Conservation (phyloP, 345 rosid genomes). For the Linum usitatissimum region DNA sequence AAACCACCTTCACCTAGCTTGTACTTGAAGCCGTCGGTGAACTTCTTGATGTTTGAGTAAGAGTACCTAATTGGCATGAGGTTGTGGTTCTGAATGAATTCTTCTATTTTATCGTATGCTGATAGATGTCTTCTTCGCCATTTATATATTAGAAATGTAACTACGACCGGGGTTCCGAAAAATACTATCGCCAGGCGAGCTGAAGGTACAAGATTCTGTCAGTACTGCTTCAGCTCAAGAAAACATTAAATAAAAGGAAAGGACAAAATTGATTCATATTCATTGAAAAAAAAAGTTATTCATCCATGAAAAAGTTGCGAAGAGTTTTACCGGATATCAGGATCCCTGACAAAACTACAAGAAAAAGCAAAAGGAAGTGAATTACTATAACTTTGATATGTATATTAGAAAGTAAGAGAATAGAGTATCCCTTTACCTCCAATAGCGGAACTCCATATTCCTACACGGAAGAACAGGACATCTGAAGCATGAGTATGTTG, state of each 20-base stretch:
- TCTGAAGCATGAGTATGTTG: no score
- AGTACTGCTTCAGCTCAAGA: no score
- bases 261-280: no score
- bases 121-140: slow-evolving; percentile 14
- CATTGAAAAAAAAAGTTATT: background rate
- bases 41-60: background rate
- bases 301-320: background rate
- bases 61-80: background rate
- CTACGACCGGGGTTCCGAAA: background rate
- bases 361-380: background rate
- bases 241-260: background rate
- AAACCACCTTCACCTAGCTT: background rate
- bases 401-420: no score
- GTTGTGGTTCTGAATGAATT: background rate
- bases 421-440: no score
- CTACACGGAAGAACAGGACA: no score
- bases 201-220: background rate
- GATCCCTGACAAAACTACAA: slow-evolving; percentile 1
- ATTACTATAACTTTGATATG: no score
- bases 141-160: slow-evolving; percentile 4
- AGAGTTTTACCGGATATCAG: background rate
- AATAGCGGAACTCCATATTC: no score
- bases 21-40: background rate
- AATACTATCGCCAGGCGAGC: background rate
- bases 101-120: background rate